Percentiles rank a stretch among this genome's conserved stretches.
These are phyloP conservation scores for Talaromyces adpressus DNA, from an alignment of 495 filamentous ascomycete species.

Conservation along the genomic window DNA sequence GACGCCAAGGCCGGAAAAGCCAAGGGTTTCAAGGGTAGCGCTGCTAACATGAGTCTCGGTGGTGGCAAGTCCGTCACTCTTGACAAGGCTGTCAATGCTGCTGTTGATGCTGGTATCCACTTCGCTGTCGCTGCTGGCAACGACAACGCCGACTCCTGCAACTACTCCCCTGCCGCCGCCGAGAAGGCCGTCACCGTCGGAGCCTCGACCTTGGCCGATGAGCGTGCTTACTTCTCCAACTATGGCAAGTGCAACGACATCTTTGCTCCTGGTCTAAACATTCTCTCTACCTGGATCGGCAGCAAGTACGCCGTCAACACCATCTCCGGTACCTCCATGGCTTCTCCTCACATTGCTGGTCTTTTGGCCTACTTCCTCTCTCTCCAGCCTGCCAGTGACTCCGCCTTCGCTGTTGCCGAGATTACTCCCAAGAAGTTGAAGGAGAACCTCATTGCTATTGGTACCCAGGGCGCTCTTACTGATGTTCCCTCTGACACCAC, in stretches of 20 bases:
- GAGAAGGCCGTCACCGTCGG: constrained; percentile 93
- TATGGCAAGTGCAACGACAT: constrained; percentile 99
- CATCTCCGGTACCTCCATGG: constrained; percentile 99
- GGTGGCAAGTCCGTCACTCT: constrained; percentile 90
- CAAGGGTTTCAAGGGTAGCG: constrained; percentile 96
- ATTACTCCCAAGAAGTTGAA: constrained; percentile 95
- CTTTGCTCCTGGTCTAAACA: constrained; percentile 96
- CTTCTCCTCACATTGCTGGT: constrained; percentile 93
- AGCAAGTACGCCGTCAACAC: constrained; percentile 91
- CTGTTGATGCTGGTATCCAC: constrained; percentile 83
- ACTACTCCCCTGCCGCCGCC: constrained; percentile 96
- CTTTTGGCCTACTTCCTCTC: constrained; percentile 97
- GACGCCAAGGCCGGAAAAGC: constrained; percentile 70
- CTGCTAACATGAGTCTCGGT: constrained; percentile 98
- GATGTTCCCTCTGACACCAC: constrained; percentile 81
- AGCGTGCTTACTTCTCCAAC: constrained; percentile 99
- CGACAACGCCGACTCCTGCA: constrained; percentile 97
- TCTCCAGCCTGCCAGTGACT: constrained; percentile 81
- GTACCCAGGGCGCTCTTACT: constrained; percentile 69
- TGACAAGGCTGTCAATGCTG: constrained; percentile 89
- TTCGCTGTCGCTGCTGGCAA: constrained; percentile 98
- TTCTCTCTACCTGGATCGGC: constrained; percentile 96
- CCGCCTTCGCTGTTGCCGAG: constrained; percentile 78
- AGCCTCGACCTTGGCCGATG: constrained; percentile 85
- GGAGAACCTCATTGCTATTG: constrained; percentile 74